Evolutionary conservation across 2,329 filamentous ascomycete genomes (phyloP), one percentile per base, ranked within the genome.

Genomic region (Sphaerulina musiva): DNA sequence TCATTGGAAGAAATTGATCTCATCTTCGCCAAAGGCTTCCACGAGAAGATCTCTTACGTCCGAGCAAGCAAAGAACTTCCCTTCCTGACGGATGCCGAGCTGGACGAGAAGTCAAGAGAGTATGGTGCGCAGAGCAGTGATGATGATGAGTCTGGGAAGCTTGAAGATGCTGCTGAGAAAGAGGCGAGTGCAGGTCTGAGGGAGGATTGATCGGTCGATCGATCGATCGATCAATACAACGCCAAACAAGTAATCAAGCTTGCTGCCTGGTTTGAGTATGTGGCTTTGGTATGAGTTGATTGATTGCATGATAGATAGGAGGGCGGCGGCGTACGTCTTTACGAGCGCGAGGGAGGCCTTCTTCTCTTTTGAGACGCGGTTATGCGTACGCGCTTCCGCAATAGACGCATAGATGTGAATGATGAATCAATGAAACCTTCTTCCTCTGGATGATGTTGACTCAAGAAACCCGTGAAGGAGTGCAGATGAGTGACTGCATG

Each of bases 1-100:
- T 64, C 59, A 2, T 57, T 70, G 3, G 68, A 70, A 54, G 68
- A 70, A 46, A 69, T 69, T 23, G 68, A 70, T 41, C 59, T 63
- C 20, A 67, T 68, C 59, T 68, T 67, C 38, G 53, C 64, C 20
- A 65, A 66, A 54, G 63, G 60, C 7, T 64, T 53, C 51, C 31
- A 59, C 20, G 64, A 66, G 53, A 62, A 71, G 40, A 72, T 65
- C 56, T 64, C 59, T 53, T 72, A 71, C 47, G 49, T 51, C 14
- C 41, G 42, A 12, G 69, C 71, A 12, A 59, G 58, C 12, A 67
- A 70, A 61, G 64, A 71, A 60, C 60, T 72, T 12, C 69, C 69
- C 6, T 45, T 57, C 29, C 61, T 72, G 47, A 62, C 65, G 39
- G 68, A 71, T 36, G 55, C 58, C 1, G 68, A 51, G 34, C 34